Evolutionary conservation across 2,329 filamentous ascomycete species (phyloP).

Genomic region (Xylariaceae sp.): DNA sequence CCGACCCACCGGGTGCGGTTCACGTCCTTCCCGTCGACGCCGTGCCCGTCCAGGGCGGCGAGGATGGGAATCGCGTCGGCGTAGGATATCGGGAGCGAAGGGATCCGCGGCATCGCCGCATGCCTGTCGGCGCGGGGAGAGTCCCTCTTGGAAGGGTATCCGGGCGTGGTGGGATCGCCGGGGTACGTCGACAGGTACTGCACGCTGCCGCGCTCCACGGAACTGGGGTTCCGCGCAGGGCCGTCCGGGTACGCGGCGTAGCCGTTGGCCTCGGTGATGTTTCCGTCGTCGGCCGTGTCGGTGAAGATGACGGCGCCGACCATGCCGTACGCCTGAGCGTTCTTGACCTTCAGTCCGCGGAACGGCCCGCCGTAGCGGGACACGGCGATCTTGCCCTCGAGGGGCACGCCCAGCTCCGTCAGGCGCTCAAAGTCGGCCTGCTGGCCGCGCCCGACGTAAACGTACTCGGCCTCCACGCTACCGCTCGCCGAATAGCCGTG

Average conservation of each 20-base stretch:
- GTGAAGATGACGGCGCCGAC: conserved; percentile 66
- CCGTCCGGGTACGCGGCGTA: conserved; percentile 68
- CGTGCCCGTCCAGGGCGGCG: conserved; percentile 71
- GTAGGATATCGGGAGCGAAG: conserved; percentile 77
- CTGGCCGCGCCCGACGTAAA: conserved; percentile 74
- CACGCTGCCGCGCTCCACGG: conserved; percentile 72
- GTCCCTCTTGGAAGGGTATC: conserved; percentile 72
- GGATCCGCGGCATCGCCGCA: conserved; percentile 64
- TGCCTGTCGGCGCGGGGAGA: conserved; percentile 59
- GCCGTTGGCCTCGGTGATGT: conserved; percentile 69
- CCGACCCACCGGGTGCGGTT: conserved; percentile 55
- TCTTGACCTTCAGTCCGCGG: conserved; percentile 76
- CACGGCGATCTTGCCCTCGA: conserved; percentile 74
- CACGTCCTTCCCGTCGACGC: conserved; percentile 62
- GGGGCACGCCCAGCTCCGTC: conserved; percentile 57
- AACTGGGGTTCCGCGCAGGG: conserved; percentile 69
- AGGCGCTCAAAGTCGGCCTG: conserved; percentile 69
- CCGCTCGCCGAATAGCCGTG: conserved; percentile 78
- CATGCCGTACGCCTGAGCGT: conserved; percentile 73
- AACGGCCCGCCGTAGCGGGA: conserved; percentile 73
- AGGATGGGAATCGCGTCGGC: conserved; percentile 69
- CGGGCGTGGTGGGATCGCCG: conserved; percentile 73
- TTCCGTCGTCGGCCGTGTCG: conserved; percentile 71
- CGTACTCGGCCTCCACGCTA: conserved; percentile 68
- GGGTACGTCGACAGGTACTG: conserved; percentile 59